Base-by-base conservation (phyloP, 225 moss, liverwort and hornwort species). In the Bryoerythrophyllum caledonicum region DNA sequence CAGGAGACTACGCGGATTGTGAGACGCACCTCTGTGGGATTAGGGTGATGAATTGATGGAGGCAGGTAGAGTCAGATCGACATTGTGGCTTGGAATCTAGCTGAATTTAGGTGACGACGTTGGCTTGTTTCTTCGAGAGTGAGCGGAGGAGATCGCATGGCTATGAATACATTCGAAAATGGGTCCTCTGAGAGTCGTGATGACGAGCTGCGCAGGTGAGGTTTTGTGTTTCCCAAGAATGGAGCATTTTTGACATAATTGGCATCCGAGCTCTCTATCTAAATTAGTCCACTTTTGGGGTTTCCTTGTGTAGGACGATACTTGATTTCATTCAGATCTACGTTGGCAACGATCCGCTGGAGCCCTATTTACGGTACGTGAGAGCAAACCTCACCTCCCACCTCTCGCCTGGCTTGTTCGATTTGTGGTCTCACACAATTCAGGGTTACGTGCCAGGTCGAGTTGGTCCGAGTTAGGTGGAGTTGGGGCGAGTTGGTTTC, bases 301-400 rank as follows among this genome's bases (percentile, higher is more conserved):
- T 14, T 37, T 11, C 7, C 21, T 1, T 44, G 58, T 81, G 74
- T 85, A 88, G 88, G 81, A 86, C 52, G 63, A 75, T 88, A 52
- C 78, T 76, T 63, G 71, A 71, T 10, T 79, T 81, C 46, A 72
- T 86, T 68, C 54, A 71, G 59, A 79, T 67, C 52, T 96, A 96
- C 37, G 26, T 69, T 6, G 94, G 94, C 54, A 83, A 91, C 70
- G 96, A 96, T 79, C 96, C 92, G 61, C 90, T 96, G 17, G 83
- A 74, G 63, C 94, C 88, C 8, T 88, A 85, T 80, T 37, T 86
- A 68, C 79, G 76, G 88, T 88, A 81, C 20, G 80, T 68, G 32
- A 17, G 17, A 48, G 4, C 32, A 32, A 3, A 32, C 32, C 32
- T 32, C n/a, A n/a, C n/a, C n/a, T n/a, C n/a, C n/a, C n/a, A n/a